Percentiles rank a stretch among this genome's conserved stretches.
Evolutionary conservation across 768 basidiomycete genomes (phyloP).

Genomic region (Dioszegia hungarica): DNA sequence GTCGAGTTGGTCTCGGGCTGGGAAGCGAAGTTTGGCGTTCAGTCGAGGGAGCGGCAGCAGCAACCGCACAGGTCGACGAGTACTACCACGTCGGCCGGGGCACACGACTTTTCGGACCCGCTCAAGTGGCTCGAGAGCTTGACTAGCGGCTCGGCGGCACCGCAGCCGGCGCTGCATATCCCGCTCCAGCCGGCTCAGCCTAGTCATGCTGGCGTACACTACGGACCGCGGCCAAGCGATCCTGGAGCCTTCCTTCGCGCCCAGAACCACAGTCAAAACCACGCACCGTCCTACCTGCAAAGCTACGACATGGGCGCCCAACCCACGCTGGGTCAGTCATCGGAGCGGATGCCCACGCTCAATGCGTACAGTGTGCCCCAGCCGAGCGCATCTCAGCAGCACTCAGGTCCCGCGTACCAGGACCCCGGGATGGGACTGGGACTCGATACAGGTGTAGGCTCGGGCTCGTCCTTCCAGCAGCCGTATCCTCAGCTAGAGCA

Average conservation of each 20-base stretch:
- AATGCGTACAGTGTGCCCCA: too few relatives aligned
- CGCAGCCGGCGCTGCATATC: not conserved
- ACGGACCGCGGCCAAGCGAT: not conserved
- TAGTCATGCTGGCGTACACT: not conserved
- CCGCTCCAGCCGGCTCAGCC: not conserved
- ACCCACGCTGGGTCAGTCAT: too few relatives aligned
- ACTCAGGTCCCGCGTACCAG: too few relatives aligned
- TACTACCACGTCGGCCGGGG: too few relatives aligned
- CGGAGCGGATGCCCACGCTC: too few relatives aligned
- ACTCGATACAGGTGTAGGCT: too few relatives aligned
- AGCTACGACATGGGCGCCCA: too few relatives aligned
- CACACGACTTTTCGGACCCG: not conserved
- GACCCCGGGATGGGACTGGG: too few relatives aligned
- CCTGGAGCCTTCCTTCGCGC: not conserved
- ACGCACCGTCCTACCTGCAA: too few relatives aligned
- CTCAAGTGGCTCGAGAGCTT: not conserved
- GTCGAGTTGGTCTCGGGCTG: not conserved
- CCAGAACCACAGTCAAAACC: not conserved
- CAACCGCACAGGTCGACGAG: too few relatives aligned
- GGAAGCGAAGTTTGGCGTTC: not conserved
- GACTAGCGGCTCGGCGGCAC: not conserved
- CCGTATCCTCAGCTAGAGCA: not conserved
- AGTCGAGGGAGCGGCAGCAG: not conserved
- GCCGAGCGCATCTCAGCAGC: too few relatives aligned
- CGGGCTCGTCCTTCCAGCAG: too few relatives aligned